phyloP scores from a whole-genome alignment of 2,329 filamentous ascomycete species.

The Colletotrichum sp. region DNA sequence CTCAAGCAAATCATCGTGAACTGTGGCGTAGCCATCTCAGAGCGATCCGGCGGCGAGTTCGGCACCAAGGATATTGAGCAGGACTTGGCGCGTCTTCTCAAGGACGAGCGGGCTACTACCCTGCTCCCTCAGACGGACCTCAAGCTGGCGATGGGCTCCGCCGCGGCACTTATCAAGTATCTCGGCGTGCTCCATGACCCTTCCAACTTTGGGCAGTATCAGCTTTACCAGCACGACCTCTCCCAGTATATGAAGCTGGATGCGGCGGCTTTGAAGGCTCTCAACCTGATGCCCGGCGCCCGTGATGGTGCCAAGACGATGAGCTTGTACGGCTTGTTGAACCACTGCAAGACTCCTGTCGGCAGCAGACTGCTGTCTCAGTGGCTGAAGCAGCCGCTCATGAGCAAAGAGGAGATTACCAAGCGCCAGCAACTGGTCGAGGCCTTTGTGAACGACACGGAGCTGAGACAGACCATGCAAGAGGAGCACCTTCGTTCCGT shows the following conservation, averaged over 20 bases:
- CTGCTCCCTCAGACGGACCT: conserved; percentile 88
- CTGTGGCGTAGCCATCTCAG: conserved; percentile 88
- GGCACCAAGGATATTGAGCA: conserved; percentile 93
- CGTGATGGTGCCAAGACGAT: conserved; percentile 96
- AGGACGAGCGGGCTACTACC: conserved; percentile 80
- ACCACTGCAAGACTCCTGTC: conserved; percentile 96
- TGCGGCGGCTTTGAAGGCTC: conserved; percentile 88
- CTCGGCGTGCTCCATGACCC: conserved; percentile 87
- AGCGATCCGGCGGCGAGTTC: conserved; percentile 79
- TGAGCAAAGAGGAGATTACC: conserved; percentile 89
- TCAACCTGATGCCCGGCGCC: conserved; percentile 96
- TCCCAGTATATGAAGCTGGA: conserved; percentile 99
- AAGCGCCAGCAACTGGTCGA: conserved; percentile 93
- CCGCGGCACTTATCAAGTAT: conserved; percentile 93
- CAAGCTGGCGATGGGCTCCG: conserved; percentile 95
- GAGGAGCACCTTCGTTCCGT: conserved; percentile 94
- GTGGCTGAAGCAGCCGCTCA: conserved; percentile 97
- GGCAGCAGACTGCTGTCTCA: conserved; percentile 90
- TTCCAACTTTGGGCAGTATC: conserved; percentile 96
- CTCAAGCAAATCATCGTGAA: conserved; percentile 88
- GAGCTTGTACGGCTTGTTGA: conserved; percentile 92
- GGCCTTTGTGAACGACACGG: conserved; percentile 91
- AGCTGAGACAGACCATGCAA: conserved; percentile 93
- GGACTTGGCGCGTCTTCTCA: conserved; percentile 84
- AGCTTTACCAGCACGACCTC: conserved; percentile 95